Evolutionary conservation across 2,329 filamentous ascomycete genomes (phyloP).

Genomic region (Didymella arachidicola): DNA sequence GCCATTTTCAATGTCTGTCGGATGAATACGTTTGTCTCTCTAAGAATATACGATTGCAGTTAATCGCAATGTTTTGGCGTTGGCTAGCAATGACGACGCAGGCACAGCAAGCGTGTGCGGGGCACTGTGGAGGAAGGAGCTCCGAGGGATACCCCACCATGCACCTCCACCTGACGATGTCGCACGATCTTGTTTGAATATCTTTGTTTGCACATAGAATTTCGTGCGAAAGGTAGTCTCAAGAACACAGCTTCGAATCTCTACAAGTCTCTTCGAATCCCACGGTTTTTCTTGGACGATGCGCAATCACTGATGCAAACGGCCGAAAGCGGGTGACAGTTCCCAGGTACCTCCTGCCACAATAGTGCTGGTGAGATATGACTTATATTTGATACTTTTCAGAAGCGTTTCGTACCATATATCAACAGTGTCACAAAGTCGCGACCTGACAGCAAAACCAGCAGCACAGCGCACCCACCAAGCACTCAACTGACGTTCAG

Average conservation of each 20-base stretch:
- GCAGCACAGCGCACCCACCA: background rate
- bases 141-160: background rate
- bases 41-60: background rate
- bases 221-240: too few relatives aligned
- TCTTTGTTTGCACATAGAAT: background rate
- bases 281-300: background rate
- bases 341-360: background rate
- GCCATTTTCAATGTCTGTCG: conserved; percentile 31
- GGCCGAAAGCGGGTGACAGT: background rate
- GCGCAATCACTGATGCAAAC: conserved; percentile 2
- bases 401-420: background rate
- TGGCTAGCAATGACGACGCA: conserved; percentile 2
- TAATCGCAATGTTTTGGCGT: conserved; percentile 3
- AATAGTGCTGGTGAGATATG: background rate
- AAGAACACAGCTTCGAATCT: background rate
- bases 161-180: background rate
- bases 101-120: background rate
- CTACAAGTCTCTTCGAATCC: background rate
- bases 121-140: conserved; percentile 4
- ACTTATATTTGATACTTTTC: background rate
- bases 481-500: background rate
- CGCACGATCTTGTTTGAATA: background rate
- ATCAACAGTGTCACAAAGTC: background rate
- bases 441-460: background rate
- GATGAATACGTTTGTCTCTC: background rate